Evolutionary conservation across 2,329 filamentous ascomycete species (phyloP), one percentile per base, ranked within the genome.

Genomic region (Ophioceras dolichostomum): DNA sequence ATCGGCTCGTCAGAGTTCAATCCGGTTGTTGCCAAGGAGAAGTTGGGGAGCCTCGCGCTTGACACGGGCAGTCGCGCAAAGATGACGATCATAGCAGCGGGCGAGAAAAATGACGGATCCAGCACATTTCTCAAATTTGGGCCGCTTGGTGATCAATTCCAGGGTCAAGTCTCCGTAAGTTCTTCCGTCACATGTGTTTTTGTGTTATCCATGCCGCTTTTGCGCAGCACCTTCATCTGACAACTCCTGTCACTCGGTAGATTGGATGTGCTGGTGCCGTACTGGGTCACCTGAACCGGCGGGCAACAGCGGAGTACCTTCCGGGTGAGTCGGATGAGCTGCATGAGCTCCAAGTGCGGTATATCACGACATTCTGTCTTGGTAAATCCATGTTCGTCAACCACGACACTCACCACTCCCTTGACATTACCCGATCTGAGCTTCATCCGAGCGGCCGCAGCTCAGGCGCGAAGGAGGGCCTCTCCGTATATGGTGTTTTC

Each of bases 191-290:
- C n/a, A n/a, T n/a, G n/a, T n/a, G n/a, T n/a, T n/a, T n/a, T n/a
- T n/a, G n/a, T n/a, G n/a, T n/a, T n/a, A n/a, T n/a, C n/a, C 6
- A 10, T 30, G 8, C 12, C 8, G 8, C 2, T 16, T 24, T 18
- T 12, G 24, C 7, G 13, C 35, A 32, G 12, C 10, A n/a, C 10
- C n/a, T 28, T 19, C 20, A 7, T 10, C 24, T 41, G 12, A 38
- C n/a, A 39, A 8, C 4, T n/a, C 39, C 6, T n/a, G n/a, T n/a
- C n/a, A n/a, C n/a, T n/a, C n/a, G n/a, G 33, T 29, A 78, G 63
- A 65, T 94, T 34, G 83, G 85, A 3, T 96, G 91, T 57, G 83
- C 81, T 19, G 86, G 88, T n/a, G 88, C 88, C 19, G 61, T 96
- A 3, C 60, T 96, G n/a, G 70, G 73, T 5, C 84, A 93, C 45